Base-by-base conservation (phyloP, 805 yeast genomes). In the Candida palmyrensis region DNA sequence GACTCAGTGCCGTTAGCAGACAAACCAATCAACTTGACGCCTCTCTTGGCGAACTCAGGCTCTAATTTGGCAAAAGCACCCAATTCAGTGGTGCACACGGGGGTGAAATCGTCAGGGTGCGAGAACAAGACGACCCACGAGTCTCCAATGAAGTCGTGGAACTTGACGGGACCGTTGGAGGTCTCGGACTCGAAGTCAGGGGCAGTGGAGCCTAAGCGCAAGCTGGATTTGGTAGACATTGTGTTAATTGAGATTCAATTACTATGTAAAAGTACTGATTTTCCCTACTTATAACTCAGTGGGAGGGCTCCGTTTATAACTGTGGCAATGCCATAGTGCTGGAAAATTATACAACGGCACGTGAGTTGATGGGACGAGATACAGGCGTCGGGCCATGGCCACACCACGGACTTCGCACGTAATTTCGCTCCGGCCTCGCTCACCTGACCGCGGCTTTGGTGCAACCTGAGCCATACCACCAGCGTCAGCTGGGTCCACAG, bases 31-130 rank as follows among this genome's bases (percentile, higher is more conserved):
- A 81, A 65, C 49, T 79, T 78, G 35, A 79, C 79, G 36, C 73
- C 73, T 54, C 86, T 68, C 54, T 73, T 71, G 45, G 66, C 66
- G 51, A 81, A 81, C 53, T 80, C 86, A 10, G 82, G 82, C 51
- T 79, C 77, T 51, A 81, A 63, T 51, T 75, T 73, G 43, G 86
- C 80, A 49, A 81, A 79, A 6, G 86, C 87, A 42, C 87, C 87
- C 39, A 81, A 66, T 57, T 81, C 88, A 32, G 88, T 81, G 42
- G 87, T 81, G 56, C 88, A 81, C 30, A 81, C 84, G 22, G 88
- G 88, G 14, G 88, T 81, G 66, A 76, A 80, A 54, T 80, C 87
- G 43, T 79, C 86, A 36, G 88, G 88, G 53, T 81, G 87, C 20
- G 83, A 76, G 62, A 81, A 81, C 41, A 81, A 68, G 25, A 80